Base-by-base conservation (phyloP, 163 green algal species). In the Chloromonas sp. region DNA sequence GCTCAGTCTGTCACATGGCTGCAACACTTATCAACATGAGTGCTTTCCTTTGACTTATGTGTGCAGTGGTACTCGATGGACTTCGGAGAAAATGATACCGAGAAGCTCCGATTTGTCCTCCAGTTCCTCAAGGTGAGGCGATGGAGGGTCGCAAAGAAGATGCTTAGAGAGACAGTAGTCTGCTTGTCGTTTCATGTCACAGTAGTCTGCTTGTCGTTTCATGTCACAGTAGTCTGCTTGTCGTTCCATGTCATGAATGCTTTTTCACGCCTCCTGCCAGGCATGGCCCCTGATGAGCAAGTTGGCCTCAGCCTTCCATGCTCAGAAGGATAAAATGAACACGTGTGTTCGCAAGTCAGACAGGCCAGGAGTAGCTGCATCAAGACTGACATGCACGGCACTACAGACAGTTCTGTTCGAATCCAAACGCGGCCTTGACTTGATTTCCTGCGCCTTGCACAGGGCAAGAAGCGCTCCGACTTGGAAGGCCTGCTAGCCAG, bases 21-120 rank as follows among this genome's bases (percentile, higher is more conserved):
- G 36, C 36, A 36, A 36, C 36, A 36, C 36, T 36, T 36, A 36
- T 36, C 36, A 36, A 36, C 36, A 36, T 36, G 36, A 36, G 36
- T 36, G 36, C 36, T 36, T 36, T 36, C 36, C 36, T 36, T 79
- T 36, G 36, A 15, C 58, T 14, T 79, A 58, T 81, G 82, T 81
- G 2, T 82, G 66, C 81, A 91, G 81, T 95, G 93, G 93, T 96
- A 97, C 85, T 88, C 84, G 0, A 60, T 86, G 1, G 94, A 96
- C 87, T 95, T 96, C 89, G 89, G 90, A 11, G 60, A 62, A 3
- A 89, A 88, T 82, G 87, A 94, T 15, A 71, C 82, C 60, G 87
- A 91, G n/a, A 82, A 88, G 14, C 88, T 96, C 60, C 57, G 14
- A 60, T 93, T 82, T 58, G 59, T 90, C 58, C 76, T 85, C 74